Evolutionary conservation across 352 stramenopile genomes (phyloP).

Genomic region (Pythium biforme): DNA sequence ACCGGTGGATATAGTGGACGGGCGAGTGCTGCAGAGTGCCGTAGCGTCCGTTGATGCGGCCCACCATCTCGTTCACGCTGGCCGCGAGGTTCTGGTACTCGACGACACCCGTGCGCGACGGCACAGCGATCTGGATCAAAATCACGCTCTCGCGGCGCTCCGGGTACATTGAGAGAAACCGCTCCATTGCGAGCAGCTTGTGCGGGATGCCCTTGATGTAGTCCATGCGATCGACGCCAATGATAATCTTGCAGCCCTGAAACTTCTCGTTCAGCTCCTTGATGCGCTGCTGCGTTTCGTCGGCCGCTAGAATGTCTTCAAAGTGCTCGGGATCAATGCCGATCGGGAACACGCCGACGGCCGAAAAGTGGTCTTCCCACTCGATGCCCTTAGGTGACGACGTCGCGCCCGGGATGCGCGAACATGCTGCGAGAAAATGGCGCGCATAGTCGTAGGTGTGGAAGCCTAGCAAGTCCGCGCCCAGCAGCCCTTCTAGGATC

Average conservation of each 20-base stretch:
- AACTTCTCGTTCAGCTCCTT: constrained; percentile 64
- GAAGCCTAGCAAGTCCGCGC: constrained; percentile 81
- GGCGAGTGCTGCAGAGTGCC: constrained; percentile 83
- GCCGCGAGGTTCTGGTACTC: constrained; percentile 84
- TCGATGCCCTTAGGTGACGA: constrained; percentile 84
- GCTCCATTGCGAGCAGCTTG: constrained; percentile 83
- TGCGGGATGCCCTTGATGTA: constrained; percentile 90
- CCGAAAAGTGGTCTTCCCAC: constrained; percentile 74
- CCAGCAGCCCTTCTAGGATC: constrained; percentile 77
- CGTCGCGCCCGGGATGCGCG: constrained; percentile 64
- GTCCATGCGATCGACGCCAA: constrained; percentile 86
- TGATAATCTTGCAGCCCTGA: constrained; percentile 74
- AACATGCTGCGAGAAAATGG: constrained; percentile 80
- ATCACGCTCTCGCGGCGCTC: constrained; percentile 91
- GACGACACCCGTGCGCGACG: constrained; percentile 73
- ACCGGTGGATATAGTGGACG: constrained; percentile 88
- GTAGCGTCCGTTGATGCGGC: constrained; percentile 86
- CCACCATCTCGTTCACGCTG: constrained; percentile 87
- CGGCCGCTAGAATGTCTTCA: constrained; percentile 48
- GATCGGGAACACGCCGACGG: constrained; percentile 82
- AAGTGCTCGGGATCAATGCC: constrained; percentile 87
- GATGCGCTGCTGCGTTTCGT: constrained; percentile 57
- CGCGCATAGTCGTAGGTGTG: constrained; percentile 88
- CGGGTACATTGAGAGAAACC: constrained; percentile 77
- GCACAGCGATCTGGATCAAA: constrained; percentile 94